Conservation (phyloP, 169 alveolate genomes). For the Eimeria brunetti region DNA sequence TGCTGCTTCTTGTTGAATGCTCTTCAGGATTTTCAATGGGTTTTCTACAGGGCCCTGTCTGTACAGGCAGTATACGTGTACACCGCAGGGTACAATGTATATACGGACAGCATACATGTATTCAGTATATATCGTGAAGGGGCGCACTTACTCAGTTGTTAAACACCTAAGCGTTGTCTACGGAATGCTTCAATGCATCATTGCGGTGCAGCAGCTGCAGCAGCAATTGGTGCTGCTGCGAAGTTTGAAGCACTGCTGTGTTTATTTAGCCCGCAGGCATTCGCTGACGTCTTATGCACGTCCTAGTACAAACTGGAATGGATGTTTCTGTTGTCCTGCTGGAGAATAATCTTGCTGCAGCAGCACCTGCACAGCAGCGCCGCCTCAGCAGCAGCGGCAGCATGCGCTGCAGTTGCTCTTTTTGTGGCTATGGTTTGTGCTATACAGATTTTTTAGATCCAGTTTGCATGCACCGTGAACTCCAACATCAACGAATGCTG, state of each 20-base stretch:
- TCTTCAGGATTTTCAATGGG: background rate
- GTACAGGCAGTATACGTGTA: background rate
- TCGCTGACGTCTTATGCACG: background rate
- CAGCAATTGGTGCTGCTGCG: background rate
- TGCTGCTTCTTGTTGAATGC: background rate
- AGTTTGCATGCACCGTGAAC: background rate
- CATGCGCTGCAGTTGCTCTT: background rate
- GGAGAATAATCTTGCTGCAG: background rate
- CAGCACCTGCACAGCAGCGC: background rate
- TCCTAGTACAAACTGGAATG: background rate
- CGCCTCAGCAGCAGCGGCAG: constrained; percentile 13
- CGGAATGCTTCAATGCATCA: background rate
- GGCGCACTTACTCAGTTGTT: background rate
- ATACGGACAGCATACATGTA: too few relatives aligned
- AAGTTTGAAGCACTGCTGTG: background rate
- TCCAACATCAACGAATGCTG: background rate
- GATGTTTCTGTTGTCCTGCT: background rate
- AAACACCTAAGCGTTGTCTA: background rate
- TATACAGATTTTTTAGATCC: background rate
- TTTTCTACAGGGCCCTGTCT: background rate
- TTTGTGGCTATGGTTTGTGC: background rate
- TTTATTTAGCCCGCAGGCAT: background rate
- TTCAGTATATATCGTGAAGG: too few relatives aligned
- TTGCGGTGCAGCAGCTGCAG: background rate
- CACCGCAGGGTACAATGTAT: too few relatives aligned